Base-by-base conservation (phyloP, 208 protist genomes). In the Phytomonas sp. region DNA sequence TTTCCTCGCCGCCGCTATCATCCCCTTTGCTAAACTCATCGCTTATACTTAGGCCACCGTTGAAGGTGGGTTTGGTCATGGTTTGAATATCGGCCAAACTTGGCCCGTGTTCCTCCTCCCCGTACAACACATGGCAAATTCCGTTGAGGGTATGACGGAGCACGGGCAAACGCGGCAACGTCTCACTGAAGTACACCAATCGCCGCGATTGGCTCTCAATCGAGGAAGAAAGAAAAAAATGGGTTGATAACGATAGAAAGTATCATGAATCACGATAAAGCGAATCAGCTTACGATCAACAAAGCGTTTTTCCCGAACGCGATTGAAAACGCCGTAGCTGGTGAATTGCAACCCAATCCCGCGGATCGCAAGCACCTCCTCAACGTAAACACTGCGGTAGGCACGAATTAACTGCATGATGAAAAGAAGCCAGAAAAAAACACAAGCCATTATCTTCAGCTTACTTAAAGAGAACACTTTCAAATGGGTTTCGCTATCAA, bases 201-300 rank as follows among this genome's bases (percentile, higher is more conserved):
- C 84, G 77, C 29, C 68, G 33, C 16, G 82, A 36, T 23, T 81
- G 56, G 71, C 91, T 91, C 67, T 93, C 88, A 7, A 95, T 74
- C 16, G 85, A 87, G 4, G 83, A 83, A 56, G 88, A 91, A 26
- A 95, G 80, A 87, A 94, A 37, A 93, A 93, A 0, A 95, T 88
- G 12, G 78, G 85, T 70, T 88, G 86, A 52, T 87, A 89, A 30
- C 90, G 81, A 56, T 84, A 90, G 68, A 89, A 95, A 4, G 86
- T 76, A 62, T 95, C 90, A 72, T 95, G 88, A 52, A 95, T 88
- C 45, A 93, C 79, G 12, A 95, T 67, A 2, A 76, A 81, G 31
- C 85, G 84, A 49, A 95, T 77, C 64, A 92, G 77, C 42, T 80
- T 77, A 26, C 84, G 36, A 32, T 93, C 88, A 7, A 95, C 49